A percentile compares a stretch with the other conserved stretches of the same genome.
phyloP scores from a whole-genome alignment of 306 rosid species.

The Glycine latifolia region DNA sequence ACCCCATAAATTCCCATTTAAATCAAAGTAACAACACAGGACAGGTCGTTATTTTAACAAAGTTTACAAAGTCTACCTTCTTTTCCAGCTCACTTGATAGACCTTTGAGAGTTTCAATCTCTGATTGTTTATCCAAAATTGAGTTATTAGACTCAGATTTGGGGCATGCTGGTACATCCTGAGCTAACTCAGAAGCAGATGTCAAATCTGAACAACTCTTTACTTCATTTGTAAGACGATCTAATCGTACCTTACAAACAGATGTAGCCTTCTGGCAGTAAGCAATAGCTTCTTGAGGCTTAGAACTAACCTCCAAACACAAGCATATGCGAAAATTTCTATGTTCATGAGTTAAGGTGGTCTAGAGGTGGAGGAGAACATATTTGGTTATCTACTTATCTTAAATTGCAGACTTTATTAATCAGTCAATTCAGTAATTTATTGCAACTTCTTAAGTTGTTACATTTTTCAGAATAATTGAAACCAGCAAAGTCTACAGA shows the following conservation, averaged over 20 bases:
- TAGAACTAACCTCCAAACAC: slow-evolving; percentile 83
- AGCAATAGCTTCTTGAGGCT: slow-evolving; percentile 81
- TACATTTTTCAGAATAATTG: slow-evolving; percentile 22
- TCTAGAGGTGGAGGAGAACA: slow-evolving; percentile 30
- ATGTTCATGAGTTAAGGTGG: slow-evolving; percentile 60
- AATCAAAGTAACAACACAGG: slow-evolving; percentile 26
- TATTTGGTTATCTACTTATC: not conserved
- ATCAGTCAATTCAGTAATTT: slow-evolving; percentile 35
- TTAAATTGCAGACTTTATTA: slow-evolving; percentile 18
- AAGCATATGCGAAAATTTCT: slow-evolving; percentile 92
- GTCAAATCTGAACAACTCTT: slow-evolving; percentile 58
- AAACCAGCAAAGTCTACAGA: slow-evolving; percentile 24
- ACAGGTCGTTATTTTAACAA: not conserved
- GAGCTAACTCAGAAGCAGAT: slow-evolving; percentile 57
- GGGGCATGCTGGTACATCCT: slow-evolving; percentile 47
- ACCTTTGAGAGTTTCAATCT: slow-evolving; percentile 79
- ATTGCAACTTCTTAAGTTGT: slow-evolving; percentile 3
- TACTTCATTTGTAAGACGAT: slow-evolving; percentile 69
- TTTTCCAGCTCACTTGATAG: slow-evolving; percentile 89
- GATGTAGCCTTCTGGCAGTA: slow-evolving; percentile 83
- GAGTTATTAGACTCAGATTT: slow-evolving; percentile 51
- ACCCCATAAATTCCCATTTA: slow-evolving; percentile 27
- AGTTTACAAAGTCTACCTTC: slow-evolving; percentile 62
- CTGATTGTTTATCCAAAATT: slow-evolving; percentile 68
- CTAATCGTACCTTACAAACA: slow-evolving; percentile 76